Evolutionary conservation across 495 filamentous ascomycete species (phyloP).

Genomic region (Tricharina praecox): DNA sequence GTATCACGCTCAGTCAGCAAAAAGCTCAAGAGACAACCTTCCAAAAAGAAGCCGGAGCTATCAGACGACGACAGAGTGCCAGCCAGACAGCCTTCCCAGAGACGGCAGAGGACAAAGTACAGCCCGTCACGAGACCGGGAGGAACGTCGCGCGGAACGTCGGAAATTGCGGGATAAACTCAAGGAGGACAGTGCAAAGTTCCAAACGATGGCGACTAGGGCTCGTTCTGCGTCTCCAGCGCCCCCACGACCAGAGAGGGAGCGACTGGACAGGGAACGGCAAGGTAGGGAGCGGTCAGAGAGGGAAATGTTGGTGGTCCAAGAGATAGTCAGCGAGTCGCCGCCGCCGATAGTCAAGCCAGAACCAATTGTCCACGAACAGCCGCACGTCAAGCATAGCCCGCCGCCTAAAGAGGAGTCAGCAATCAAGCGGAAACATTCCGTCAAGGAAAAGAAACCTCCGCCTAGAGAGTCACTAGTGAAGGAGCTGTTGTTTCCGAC

Average conservation of each 20-base stretch:
- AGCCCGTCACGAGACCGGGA: conserved; percentile 4
- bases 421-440: background rate
- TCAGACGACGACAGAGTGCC: background rate
- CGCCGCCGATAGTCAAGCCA: background rate
- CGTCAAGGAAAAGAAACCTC: background rate
- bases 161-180: conserved; percentile 1
- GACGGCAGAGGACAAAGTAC: background rate
- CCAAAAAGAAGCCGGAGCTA: background rate
- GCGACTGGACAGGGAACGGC: too few relatives aligned
- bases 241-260: background rate
- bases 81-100: background rate
- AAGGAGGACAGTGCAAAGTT: conserved; percentile 3
- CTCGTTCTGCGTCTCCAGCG: conserved; percentile 1
- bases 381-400: background rate
- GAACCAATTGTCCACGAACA: background rate
- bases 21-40: background rate
- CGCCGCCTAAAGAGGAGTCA: background rate
- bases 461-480: background rate
- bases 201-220: background rate
- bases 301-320: too few relatives aligned
- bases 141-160: conserved; percentile 3
- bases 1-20: conserved; percentile 1
- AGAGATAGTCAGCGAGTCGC: background rate
- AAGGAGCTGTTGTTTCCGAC: background rate
- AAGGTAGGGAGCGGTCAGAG: too few relatives aligned